These are phyloP conservation scores for Metschnikowia hibisci DNA, from an alignment of 805 yeast genomes.

Conservation along the genomic window DNA sequence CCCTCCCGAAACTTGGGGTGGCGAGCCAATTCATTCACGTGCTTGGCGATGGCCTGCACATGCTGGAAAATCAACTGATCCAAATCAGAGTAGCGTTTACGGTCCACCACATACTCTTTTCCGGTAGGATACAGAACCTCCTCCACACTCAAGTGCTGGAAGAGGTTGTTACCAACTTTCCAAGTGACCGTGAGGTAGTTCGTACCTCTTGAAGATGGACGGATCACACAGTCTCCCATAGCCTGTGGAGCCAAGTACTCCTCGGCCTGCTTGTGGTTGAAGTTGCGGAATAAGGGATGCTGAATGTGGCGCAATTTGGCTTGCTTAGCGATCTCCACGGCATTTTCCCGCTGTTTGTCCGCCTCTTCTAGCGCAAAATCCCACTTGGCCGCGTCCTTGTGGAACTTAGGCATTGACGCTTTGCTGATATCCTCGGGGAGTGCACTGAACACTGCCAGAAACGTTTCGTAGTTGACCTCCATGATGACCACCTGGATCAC, in stretches of 20 bases:
- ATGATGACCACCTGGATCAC: constrained; percentile 81
- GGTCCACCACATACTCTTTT: constrained; percentile 59
- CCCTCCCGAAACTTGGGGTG: constrained; percentile 89
- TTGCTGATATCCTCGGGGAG: constrained; percentile 58
- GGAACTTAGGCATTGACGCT: constrained; percentile 44
- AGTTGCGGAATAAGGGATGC: constrained; percentile 85
- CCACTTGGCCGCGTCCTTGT: constrained; percentile 68
- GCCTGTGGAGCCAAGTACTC: constrained; percentile 83
- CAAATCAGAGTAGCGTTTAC: constrained; percentile 71
- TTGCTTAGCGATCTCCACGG: constrained; percentile 60
- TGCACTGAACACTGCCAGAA: constrained; percentile 72
- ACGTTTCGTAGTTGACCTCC: constrained; percentile 66
- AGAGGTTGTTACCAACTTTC: constrained; percentile 89
- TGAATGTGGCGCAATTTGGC: constrained; percentile 76
- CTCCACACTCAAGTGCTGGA: constrained; percentile 84
- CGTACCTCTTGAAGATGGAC: constrained; percentile 90
- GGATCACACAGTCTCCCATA: constrained; percentile 87
- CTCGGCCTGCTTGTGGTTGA: constrained; percentile 86
- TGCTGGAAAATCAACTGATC: constrained; percentile 91
- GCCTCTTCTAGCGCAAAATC: constrained; percentile 68
- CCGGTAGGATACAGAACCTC: constrained; percentile 71
- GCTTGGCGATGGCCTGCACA: constrained; percentile 75
- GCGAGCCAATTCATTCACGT: constrained; percentile 77
- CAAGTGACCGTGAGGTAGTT: constrained; percentile 91
- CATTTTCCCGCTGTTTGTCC: constrained; percentile 57